Evolutionary conservation across 257 asterid genomes (phyloP), one percentile per base, ranked within the genome.

Genomic region (Oldenlandia corymbosa): DNA sequence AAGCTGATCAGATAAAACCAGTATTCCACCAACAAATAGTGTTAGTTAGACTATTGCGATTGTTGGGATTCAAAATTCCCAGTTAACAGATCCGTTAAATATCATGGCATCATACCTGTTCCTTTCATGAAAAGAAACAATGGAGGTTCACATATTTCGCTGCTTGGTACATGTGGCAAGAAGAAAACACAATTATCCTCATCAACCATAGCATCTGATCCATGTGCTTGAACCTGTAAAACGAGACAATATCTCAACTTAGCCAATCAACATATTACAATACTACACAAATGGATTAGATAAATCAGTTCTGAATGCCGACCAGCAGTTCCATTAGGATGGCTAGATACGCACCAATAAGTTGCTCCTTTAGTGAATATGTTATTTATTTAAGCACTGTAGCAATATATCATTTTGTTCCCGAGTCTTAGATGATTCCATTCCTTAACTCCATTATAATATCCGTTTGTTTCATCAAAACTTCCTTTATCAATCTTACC

Each of bases 71-170:
- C 28, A 11, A 34, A 62, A 39, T n/a, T 5, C 10, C 2, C 18
- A 43, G 5, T 23, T 8, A 41, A 13, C n/a, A 28, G 37, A 34
- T 36, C 7, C 42, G 1, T 8, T 9, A 6, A 39, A 13, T n/a
- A n/a, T 42, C 32, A 56, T 5, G 2, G 1, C 21, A 20, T 8
- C 48, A 62, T 74, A 91, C 98, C 98, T 67, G 99, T 89, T 77
- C 99, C 99, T 73, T 92, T 92, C 99, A 92, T 92, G 88, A 92
- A 92, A 50, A 92, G 86, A 65, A 92, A 89, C 72, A 92, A 76
- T 1, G 95, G 99, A 30, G 89, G 90, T 71, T 81, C 88, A 7
- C 89, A 79, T 65, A 92, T 90, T 73, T 85, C 99, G 62, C 85
- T 82, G 71, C 95, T 89, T 30, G 97, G 97, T 39, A 82, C 81